Percentiles rank a stretch among this genome's conserved stretches.
phyloP scores from a whole-genome alignment of 2,329 filamentous ascomycete species.

The Phialophora expanda region DNA sequence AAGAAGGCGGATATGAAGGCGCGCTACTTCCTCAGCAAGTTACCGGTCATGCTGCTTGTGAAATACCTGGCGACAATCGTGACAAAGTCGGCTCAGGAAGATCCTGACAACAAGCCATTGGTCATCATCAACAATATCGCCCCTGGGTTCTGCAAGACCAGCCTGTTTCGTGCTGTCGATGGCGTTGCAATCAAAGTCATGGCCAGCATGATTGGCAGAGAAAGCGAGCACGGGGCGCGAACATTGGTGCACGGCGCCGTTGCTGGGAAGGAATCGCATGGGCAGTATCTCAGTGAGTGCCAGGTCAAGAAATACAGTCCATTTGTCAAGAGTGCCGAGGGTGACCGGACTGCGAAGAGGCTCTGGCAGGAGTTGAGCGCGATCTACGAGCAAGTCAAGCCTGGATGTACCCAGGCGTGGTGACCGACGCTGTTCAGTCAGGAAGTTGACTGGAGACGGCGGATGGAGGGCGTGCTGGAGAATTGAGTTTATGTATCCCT shows the following conservation, averaged over 20 bases:
- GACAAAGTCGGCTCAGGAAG: slow-evolving; percentile 32
- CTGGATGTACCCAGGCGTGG: slow-evolving; percentile 29
- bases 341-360: slow-evolving; percentile 26
- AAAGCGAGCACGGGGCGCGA: slow-evolving; percentile 55
- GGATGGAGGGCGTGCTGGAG: not conserved
- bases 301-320: slow-evolving; percentile 35
- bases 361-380: slow-evolving; percentile 27
- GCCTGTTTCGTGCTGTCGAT: slow-evolving; percentile 49
- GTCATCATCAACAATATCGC: slow-evolving; percentile 60
- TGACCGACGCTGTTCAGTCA: slow-evolving; percentile 4
- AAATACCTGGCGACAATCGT: slow-evolving; percentile 27
- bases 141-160: slow-evolving; percentile 60
- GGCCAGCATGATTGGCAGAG: slow-evolving; percentile 45
- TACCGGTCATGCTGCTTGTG: slow-evolving; percentile 40
- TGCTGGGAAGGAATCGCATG: slow-evolving; percentile 52
- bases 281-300: slow-evolving; percentile 53
- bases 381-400: slow-evolving; percentile 27
- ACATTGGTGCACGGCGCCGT: slow-evolving; percentile 50
- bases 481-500: not conserved
- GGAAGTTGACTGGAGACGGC: not conserved
- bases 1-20: slow-evolving; percentile 47
- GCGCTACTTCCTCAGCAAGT: slow-evolving; percentile 55
- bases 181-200: slow-evolving; percentile 4
- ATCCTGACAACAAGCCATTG: slow-evolving; percentile 29
- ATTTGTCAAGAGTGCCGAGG: slow-evolving; percentile 32